Evolutionary conservation across 495 filamentous ascomycete species (phyloP).

Genomic region (Tetracladium setigerum): DNA sequence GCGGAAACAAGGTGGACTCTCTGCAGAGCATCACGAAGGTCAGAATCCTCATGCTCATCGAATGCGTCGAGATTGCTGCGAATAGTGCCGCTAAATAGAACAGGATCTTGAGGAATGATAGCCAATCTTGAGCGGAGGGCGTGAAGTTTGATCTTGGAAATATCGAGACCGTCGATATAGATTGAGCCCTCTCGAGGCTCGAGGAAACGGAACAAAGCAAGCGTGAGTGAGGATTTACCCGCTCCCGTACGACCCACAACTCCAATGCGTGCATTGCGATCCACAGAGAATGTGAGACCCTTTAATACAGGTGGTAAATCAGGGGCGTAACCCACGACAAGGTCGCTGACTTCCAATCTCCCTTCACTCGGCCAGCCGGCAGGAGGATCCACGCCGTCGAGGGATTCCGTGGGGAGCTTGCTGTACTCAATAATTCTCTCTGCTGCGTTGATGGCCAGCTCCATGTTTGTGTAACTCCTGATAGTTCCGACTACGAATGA

Average conservation of each 20-base stretch:
- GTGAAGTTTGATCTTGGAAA: constrained; percentile 36
- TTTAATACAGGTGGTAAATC: constrained; percentile 36
- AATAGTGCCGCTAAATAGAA: constrained; percentile 43
- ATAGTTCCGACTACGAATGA: constrained; percentile 47
- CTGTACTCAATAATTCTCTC: constrained; percentile 34
- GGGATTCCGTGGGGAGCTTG: constrained; percentile 27
- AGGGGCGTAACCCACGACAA: constrained; percentile 32
- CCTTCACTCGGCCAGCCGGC: constrained; percentile 39
- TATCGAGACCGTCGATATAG: constrained; percentile 43
- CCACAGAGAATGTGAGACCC: constrained; percentile 32
- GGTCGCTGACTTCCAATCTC: constrained; percentile 29
- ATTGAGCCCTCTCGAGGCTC: constrained; percentile 35
- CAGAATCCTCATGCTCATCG: constrained; percentile 42
- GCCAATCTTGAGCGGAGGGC: constrained; percentile 40
- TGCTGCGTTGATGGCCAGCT: constrained; percentile 32
- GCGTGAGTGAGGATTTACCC: constrained; percentile 30
- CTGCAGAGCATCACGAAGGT: constrained; percentile 47
- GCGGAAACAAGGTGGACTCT: constrained; percentile 48
- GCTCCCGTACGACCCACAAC: constrained; percentile 46
- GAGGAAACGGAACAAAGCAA: constrained; percentile 43
- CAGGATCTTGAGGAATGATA: constrained; percentile 48
- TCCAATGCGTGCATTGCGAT: constrained; percentile 33
- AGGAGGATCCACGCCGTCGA: constrained; percentile 26
- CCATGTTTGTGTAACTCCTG: constrained; percentile 43
- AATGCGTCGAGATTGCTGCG: constrained; percentile 44